Evolutionary conservation across 352 stramenopile genomes (phyloP).

Genomic region (Peronospora tabacina): DNA sequence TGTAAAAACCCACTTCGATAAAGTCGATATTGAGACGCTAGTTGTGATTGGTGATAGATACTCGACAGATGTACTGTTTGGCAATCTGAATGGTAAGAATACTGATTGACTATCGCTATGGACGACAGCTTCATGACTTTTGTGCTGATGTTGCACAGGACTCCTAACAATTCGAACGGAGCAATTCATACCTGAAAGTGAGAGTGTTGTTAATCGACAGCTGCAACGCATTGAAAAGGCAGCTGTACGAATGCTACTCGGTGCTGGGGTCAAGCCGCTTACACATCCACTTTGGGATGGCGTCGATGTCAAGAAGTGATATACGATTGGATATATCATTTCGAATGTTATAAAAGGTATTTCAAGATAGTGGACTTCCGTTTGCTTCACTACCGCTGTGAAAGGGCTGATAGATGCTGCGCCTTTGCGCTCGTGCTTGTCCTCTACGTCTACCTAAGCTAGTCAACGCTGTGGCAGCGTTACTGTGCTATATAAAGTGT

Average conservation of each 20-base stretch:
- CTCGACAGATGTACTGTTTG: constrained; percentile 96
- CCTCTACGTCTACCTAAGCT: background rate
- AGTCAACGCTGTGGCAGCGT: background rate
- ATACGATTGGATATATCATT: background rate
- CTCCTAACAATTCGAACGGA: constrained; percentile 94
- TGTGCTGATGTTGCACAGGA: constrained; percentile 36
- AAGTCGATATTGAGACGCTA: constrained; percentile 63
- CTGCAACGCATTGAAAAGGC: constrained; percentile 66
- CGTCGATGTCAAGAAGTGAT: constrained; percentile 7
- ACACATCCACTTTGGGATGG: constrained; percentile 40
- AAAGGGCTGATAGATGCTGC: background rate
- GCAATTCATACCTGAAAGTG: constrained; percentile 58
- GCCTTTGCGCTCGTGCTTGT: background rate
- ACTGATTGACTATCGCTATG: background rate
- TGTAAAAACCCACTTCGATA: constrained; percentile 81
- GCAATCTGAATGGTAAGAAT: constrained; percentile 87
- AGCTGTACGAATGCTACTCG: constrained; percentile 41
- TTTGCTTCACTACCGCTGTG: background rate
- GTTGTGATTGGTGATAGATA: constrained; percentile 96
- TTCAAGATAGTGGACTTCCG: background rate
- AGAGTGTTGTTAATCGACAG: constrained; percentile 57
- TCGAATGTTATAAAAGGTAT: background rate
- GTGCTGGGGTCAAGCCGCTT: constrained; percentile 33
- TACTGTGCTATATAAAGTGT: no score
- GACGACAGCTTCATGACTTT: constrained; percentile 5